phyloP scores from a whole-genome alignment of 2,329 filamentous ascomycete species.

The Akanthomyces lecanii region DNA sequence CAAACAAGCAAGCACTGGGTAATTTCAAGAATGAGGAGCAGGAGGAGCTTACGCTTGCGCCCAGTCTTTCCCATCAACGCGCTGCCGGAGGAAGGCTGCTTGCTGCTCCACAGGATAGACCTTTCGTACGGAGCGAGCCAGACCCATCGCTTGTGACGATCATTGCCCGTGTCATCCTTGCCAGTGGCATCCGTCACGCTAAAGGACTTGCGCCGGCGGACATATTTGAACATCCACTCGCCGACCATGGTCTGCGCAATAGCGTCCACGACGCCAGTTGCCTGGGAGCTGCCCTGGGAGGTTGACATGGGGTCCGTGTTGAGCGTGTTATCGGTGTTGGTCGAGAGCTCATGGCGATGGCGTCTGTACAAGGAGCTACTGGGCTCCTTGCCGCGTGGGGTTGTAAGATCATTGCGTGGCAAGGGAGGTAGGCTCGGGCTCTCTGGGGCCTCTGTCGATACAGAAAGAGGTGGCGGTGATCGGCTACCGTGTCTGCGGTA shows the following conservation, averaged over 20 bases:
- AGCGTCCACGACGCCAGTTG: slow-evolving; percentile 83
- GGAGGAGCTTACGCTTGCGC: slow-evolving; percentile 72
- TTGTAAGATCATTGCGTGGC: slow-evolving; percentile 67
- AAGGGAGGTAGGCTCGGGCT: slow-evolving; percentile 70
- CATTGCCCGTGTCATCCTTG: slow-evolving; percentile 66
- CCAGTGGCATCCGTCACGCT: slow-evolving; percentile 66
- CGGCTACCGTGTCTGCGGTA: slow-evolving; percentile 50
- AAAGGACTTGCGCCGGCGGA: slow-evolving; percentile 84
- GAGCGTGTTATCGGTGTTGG: slow-evolving; percentile 52
- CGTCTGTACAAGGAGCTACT: slow-evolving; percentile 38
- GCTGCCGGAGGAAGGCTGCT: slow-evolving; percentile 83
- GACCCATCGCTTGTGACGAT: slow-evolving; percentile 94
- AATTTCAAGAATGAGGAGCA: slow-evolving; percentile 20
- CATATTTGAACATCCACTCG: slow-evolving; percentile 94
- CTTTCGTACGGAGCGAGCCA: slow-evolving; percentile 97
- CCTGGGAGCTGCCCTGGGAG: slow-evolving; percentile 57
- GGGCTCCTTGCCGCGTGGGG: slow-evolving; percentile 46
- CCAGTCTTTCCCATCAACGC: slow-evolving; percentile 92
- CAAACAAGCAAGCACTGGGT: slow-evolving; percentile 16
- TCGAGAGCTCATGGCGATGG: slow-evolving; percentile 57
- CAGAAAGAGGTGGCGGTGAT: slow-evolving; percentile 63
- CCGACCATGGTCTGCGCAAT: slow-evolving; percentile 99
- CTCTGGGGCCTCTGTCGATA: slow-evolving; percentile 62
- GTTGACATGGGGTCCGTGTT: slow-evolving; percentile 38
- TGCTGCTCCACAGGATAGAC: slow-evolving; percentile 96